Conservation (phyloP, 345 rosid species). For the Gossypium sturtianum region DNA sequence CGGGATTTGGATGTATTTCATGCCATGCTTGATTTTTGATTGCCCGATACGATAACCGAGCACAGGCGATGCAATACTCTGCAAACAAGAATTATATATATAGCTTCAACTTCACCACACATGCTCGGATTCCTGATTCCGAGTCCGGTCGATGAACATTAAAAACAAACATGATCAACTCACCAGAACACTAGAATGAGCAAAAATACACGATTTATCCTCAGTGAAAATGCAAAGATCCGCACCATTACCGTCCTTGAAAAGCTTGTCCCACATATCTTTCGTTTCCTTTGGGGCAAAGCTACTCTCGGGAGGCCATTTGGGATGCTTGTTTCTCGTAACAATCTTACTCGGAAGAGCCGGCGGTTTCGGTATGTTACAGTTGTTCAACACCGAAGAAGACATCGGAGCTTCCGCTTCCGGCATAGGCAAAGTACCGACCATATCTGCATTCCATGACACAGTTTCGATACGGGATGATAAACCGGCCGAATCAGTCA, state of each 20-base stretch:
- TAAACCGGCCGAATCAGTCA: conserved; percentile 32
- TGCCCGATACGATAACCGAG: conserved; percentile 35
- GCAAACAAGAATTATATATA: conserved; percentile 13
- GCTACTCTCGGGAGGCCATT: conserved; percentile 20
- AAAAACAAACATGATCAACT: conserved; percentile 23
- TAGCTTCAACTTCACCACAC: background rate
- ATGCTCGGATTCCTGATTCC: background rate
- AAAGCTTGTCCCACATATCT: conserved; percentile 60
- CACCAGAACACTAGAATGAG: conserved; percentile 67
- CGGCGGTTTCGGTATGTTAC: conserved; percentile 58
- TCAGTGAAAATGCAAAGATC: conserved; percentile 52
- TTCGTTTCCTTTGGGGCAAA: conserved; percentile 46
- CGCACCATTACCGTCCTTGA: conserved; percentile 53
- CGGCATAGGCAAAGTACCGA: conserved; percentile 30
- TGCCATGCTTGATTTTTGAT: conserved; percentile 37
- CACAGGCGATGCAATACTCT: conserved; percentile 67
- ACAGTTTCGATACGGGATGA: conserved; percentile 27
- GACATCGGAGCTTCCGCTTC: conserved; percentile 45
- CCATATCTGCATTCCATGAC: conserved; percentile 28
- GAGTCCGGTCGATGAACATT: background rate
- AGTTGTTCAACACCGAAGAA: conserved; percentile 23
- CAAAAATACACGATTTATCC: conserved; percentile 32
- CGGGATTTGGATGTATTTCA: conserved; percentile 44
- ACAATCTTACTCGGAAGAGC: conserved; percentile 38
- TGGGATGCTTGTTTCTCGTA: conserved; percentile 18